Conservation (phyloP, 306 rosid species). For the Cucurbita moschata region DNA sequence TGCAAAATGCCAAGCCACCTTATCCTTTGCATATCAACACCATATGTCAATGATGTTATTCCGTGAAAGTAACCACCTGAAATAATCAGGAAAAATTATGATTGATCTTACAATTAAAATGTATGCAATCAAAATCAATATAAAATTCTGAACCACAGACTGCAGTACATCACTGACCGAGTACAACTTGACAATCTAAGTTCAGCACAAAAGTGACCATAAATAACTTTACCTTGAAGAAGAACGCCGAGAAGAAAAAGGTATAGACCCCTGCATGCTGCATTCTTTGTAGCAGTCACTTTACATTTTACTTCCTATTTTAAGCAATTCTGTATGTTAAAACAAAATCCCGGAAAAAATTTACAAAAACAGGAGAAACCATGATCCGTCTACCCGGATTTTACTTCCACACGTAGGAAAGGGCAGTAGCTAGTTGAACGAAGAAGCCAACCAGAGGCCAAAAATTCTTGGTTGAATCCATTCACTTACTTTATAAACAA, state of each 20-base stretch:
- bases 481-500: slow-evolving; percentile 47
- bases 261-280: slow-evolving; percentile 33
- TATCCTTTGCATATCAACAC: slow-evolving; percentile 61
- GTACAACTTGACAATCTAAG: not conserved
- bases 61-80: slow-evolving; percentile 96
- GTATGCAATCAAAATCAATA: not conserved
- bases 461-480: not conserved
- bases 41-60: slow-evolving; percentile 52
- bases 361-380: slow-evolving; percentile 1
- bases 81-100: slow-evolving; percentile 8
- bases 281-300: slow-evolving; percentile 47
- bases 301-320: slow-evolving; percentile 39
- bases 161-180: not conserved
- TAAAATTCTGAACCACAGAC: not conserved
- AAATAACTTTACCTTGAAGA: slow-evolving; percentile 58
- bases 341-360: not conserved
- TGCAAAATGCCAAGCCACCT: slow-evolving; percentile 75
- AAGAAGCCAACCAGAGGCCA: not conserved
- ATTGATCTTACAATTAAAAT: not conserved
- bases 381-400: not conserved
- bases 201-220: not conserved
- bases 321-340: not conserved
- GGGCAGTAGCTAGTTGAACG: not conserved
- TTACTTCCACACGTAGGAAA: not conserved
- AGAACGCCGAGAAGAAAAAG: slow-evolving; percentile 56